Conservation (phyloP, 495 filamentous ascomycete genomes). For the Penicillium manginii region DNA sequence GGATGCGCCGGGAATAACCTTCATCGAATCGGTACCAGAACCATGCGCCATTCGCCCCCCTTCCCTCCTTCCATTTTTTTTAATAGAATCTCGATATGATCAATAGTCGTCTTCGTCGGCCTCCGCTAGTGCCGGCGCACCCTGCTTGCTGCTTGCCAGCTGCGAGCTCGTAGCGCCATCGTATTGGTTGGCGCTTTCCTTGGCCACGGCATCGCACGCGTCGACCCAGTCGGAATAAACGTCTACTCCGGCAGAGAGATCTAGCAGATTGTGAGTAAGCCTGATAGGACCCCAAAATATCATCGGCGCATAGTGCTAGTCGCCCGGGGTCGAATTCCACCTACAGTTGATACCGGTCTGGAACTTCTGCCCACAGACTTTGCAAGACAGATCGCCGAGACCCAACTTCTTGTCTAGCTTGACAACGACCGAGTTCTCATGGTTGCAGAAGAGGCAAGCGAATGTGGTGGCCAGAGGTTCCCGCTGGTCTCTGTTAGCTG, state of each 20-base stretch:
- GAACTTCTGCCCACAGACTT: conserved; percentile 90
- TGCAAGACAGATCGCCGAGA: conserved; percentile 82
- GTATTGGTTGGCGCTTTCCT: conserved; percentile 59
- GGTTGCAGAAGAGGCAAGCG: conserved; percentile 97
- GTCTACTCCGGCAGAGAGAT: conserved; percentile 86
- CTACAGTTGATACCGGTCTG: conserved; percentile 91
- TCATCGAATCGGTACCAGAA: conserved; percentile 20
- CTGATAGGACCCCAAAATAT: no score
- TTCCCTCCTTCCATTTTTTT: conserved; percentile 13
- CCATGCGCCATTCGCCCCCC: conserved; percentile 28
- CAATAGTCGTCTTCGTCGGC: conserved; percentile 37
- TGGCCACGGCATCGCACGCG: conserved; percentile 83
- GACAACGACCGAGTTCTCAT: conserved; percentile 86
- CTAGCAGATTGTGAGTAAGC: conserved; percentile 41
- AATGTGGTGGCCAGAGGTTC: conserved; percentile 88
- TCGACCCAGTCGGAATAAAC: conserved; percentile 99
- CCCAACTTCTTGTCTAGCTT: conserved; percentile 91
- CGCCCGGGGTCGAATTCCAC: conserved; percentile 24
- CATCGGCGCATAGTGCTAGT: no score
- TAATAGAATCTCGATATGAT: conserved; percentile 8
- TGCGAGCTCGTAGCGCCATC: conserved; percentile 39
- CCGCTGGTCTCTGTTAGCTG: conserved; percentile 52
- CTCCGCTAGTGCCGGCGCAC: conserved; percentile 22
- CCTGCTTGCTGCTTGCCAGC: conserved; percentile 25
- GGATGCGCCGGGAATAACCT: conserved; percentile 20